Base-by-base conservation (phyloP, 768 basidiomycete genomes). In the Tephrocybe sp. region DNA sequence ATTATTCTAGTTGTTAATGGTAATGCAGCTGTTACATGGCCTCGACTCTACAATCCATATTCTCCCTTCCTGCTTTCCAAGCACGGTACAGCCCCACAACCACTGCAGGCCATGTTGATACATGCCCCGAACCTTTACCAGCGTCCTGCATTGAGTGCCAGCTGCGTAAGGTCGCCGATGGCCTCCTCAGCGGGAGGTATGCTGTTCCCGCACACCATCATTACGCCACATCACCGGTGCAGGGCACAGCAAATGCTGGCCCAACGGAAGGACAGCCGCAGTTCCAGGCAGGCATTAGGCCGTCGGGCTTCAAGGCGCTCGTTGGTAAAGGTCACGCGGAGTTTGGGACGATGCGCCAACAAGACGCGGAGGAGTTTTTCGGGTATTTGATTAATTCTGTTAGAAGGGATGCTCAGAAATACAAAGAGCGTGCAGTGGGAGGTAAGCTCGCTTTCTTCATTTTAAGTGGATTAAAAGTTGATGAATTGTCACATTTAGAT, bases 291-390 rank as follows among this genome's bases (percentile, higher is more conserved):
- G 97, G 97, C 0, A 66, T 99, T 36, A 79, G 80, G 38, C 97
- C 96, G 0, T 74, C 75, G 1, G 82, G 82, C 55, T 92, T 98
- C 75, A 98, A 98, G 68, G 72, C 84, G 4, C 79, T 98, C 9
- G 82, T 98, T 32, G 96, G 96, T 2, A 90, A 88, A 58, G 93
- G 92, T 1, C 97, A 98, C 61, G 81, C 81, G 30, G 97, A 98
- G 69, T 98, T 98, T 61, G 75, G 89, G 31, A 98, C 95, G 41
- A 98, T 98, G 95, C 79, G 82, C 46, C 96, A 99, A 67, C 97
- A 98, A 64, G 97, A 99, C 61, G 84, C 94, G 5, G 93, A 96
- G 62, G 96, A 98, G 68, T 98, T 98, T 71, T 77, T 99, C 48
- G 78, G 82, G 32, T 83, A 96, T 68, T 71, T 98, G 1, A 60